Conservation (phyloP, 768 basidiomycete species). For the Tylopilus rubrobrunneus region DNA sequence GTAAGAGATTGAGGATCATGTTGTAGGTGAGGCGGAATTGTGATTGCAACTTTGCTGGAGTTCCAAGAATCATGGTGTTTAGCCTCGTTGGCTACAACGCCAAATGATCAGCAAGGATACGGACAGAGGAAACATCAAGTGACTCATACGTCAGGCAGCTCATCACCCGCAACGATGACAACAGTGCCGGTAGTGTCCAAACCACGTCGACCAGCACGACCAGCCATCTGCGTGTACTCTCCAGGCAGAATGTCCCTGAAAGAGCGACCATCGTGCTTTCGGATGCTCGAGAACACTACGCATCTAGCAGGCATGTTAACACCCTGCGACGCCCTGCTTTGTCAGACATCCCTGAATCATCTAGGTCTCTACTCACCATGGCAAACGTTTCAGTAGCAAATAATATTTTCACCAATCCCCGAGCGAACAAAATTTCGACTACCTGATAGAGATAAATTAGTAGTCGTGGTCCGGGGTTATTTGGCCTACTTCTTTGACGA, state of each 20-base stretch:
- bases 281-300: conserved; percentile 91
- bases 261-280: conserved; percentile 91
- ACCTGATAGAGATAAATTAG: conserved; percentile 47
- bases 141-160: conserved; percentile 74
- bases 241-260: conserved; percentile 91
- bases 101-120: background rate
- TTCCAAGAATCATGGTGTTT: conserved; percentile 90
- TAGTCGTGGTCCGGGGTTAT: background rate
- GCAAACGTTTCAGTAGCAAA: conserved; percentile 99
- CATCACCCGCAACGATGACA: conserved; percentile 80
- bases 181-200: conserved; percentile 95
- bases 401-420: conserved; percentile 91
- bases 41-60: conserved; percentile 85
- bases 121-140: background rate
- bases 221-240: conserved; percentile 99
- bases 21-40: conserved; percentile 99
- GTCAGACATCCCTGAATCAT: conserved; percentile 9
- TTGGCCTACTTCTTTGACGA: conserved; percentile 84
- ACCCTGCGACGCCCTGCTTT: conserved; percentile 50
- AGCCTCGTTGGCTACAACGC: conserved; percentile 61
- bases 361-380: conserved; percentile 59
- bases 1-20: conserved; percentile 95
- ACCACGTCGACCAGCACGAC: conserved; percentile 93
- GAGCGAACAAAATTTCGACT: conserved; percentile 93
- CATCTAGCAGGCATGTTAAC: conserved; percentile 99